Percentiles rank a stretch among this genome's conserved stretches.
Evolutionary conservation across 257 asterid species (phyloP).

Genomic region (Eustoma russellianum): DNA sequence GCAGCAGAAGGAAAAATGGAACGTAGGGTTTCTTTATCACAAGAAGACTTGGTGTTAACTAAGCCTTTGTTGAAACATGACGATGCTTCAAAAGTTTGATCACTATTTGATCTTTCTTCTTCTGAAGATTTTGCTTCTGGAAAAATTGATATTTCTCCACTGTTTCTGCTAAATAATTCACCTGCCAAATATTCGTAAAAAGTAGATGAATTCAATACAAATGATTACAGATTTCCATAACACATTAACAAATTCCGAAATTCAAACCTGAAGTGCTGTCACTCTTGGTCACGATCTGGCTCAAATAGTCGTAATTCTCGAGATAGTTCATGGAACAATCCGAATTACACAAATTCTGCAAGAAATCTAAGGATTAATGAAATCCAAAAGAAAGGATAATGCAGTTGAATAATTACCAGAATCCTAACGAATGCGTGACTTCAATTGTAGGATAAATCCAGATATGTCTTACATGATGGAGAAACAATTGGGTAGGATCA

Average conservation of each 20-base stretch:
- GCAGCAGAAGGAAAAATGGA: slow-evolving; percentile 37
- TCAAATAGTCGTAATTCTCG: slow-evolving; percentile 22
- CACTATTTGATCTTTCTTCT: slow-evolving; percentile 31
- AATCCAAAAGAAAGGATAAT: too few relatives aligned
- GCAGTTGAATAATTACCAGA: too few relatives aligned
- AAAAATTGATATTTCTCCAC: slow-evolving; percentile 19
- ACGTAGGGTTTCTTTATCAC: slow-evolving; percentile 30
- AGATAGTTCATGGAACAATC: slow-evolving; percentile 15
- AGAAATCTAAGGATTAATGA: too few relatives aligned
- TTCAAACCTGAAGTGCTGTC: slow-evolving; percentile 22
- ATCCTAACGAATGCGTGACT: too few relatives aligned
- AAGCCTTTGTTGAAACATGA: slow-evolving; percentile 33
- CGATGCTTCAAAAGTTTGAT: slow-evolving; percentile 23
- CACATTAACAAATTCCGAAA: too few relatives aligned
- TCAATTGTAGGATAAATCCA: too few relatives aligned
- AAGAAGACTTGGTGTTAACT: slow-evolving; percentile 20
- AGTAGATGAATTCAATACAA: background rate
- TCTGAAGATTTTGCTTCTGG: slow-evolving; percentile 32
- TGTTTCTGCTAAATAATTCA: slow-evolving; percentile 13
- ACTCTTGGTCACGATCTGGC: slow-evolving; percentile 24
- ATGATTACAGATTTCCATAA: too few relatives aligned
- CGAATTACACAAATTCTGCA: slow-evolving; percentile 21
- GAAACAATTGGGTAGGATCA: slow-evolving; percentile 8
- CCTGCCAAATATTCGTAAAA: slow-evolving; percentile 2
- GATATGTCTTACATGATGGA: slow-evolving; percentile 14